These are phyloP conservation scores for Ziziphus jujuba DNA, from an alignment of 306 rosid species.

Conservation along the genomic window DNA sequence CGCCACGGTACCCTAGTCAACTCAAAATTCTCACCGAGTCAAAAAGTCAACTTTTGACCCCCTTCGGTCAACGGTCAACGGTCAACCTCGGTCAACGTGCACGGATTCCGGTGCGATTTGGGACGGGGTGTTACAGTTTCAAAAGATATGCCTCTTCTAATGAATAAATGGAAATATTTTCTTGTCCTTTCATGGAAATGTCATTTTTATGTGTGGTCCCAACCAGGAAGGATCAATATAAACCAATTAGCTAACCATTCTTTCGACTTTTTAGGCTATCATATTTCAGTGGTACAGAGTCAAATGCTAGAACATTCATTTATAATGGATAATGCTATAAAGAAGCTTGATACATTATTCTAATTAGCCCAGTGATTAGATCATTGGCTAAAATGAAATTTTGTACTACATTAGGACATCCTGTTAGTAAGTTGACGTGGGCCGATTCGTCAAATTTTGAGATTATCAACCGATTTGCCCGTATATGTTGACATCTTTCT, in stretches of 20 bases:
- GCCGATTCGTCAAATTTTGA: neutral
- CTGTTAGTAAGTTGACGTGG: neutral
- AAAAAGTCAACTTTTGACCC: too few relatives aligned
- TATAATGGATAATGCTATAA: neutral
- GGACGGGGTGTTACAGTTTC: too few relatives aligned
- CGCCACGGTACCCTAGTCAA: too few relatives aligned
- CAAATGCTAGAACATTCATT: neutral
- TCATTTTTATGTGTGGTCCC: conserved; percentile 1
- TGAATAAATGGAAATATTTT: too few relatives aligned
- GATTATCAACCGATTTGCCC: neutral
- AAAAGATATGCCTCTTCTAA: too few relatives aligned
- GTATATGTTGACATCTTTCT: too few relatives aligned
- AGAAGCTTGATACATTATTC: neutral
- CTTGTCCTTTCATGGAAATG: neutral
- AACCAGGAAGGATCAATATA: neutral
- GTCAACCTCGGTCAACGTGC: too few relatives aligned
- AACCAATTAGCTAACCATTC: neutral
- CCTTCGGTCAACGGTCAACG: too few relatives aligned
- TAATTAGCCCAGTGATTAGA: neutral
- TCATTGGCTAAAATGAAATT: conserved; percentile 6
- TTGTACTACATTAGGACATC: neutral
- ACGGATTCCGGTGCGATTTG: too few relatives aligned
- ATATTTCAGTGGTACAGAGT: neutral
- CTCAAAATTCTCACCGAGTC: too few relatives aligned
- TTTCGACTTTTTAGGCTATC: neutral